Conservation (phyloP, 2,329 filamentous ascomycete genomes). For the Blumeria hordei region DNA sequence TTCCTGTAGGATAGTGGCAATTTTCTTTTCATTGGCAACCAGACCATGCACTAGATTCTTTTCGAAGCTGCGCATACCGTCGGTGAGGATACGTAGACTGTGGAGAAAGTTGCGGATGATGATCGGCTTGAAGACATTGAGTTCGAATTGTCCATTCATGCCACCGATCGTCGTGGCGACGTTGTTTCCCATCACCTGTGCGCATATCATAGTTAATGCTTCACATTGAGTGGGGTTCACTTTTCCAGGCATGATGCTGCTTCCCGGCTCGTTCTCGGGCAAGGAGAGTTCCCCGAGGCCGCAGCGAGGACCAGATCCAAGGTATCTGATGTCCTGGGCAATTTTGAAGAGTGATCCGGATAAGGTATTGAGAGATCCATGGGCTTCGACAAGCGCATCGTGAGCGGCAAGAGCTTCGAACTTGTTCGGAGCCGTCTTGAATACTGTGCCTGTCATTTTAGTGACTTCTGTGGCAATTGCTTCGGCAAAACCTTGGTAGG, state of each 20-base stretch:
- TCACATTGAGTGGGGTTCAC: conserved; percentile 98
- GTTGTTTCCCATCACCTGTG: conserved; percentile 95
- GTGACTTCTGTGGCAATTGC: conserved; percentile 73
- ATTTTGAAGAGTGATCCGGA: conserved; percentile 90
- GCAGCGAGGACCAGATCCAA: conserved; percentile 85
- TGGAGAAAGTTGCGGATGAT: conserved; percentile 89
- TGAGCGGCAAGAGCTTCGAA: conserved; percentile 93
- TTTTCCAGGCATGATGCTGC: conserved; percentile 97
- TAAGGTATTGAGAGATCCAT: conserved; percentile 79
- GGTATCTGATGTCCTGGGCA: conserved; percentile 90
- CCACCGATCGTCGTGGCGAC: conserved; percentile 80
- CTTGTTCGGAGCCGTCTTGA: conserved; percentile 95
- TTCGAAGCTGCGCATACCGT: conserved; percentile 89
- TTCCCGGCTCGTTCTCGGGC: conserved; percentile 94
- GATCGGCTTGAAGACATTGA: conserved; percentile 97
- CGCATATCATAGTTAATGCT: conserved; percentile 90
- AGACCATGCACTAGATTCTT: conserved; percentile 76
- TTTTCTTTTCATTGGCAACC: conserved; percentile 83
- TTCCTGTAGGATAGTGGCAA: conserved; percentile 74
- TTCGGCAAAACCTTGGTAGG: conserved; percentile 86
- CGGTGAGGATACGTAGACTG: conserved; percentile 65
- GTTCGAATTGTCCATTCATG: conserved; percentile 94
- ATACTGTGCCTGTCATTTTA: conserved; percentile 80
- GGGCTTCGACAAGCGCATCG: conserved; percentile 85
- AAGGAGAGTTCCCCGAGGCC: conserved; percentile 82